These are phyloP conservation scores for Mycena leptocephala DNA, from an alignment of 768 basidiomycete genomes.

Conservation along the genomic window DNA sequence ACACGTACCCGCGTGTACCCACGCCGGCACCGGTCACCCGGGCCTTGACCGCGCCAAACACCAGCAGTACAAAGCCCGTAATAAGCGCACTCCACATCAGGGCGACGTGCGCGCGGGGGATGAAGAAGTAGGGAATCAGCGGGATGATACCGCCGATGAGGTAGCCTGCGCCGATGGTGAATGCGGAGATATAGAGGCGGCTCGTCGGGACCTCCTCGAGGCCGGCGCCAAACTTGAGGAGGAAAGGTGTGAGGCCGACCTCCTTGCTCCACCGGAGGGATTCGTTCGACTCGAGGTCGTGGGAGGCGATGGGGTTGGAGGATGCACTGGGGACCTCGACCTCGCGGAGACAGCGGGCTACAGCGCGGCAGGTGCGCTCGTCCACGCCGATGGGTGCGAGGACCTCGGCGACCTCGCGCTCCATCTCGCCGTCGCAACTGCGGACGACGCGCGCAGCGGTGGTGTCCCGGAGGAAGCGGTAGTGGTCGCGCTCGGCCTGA, in stretches of 20 bases:
- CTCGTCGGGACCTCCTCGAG: conserved; percentile 92
- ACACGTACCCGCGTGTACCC: conserved; percentile 79
- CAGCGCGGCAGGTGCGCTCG: conserved; percentile 82
- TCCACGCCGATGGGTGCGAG: conserved; percentile 94
- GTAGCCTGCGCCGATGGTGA: conserved; percentile 97
- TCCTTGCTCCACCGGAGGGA: conserved; percentile 79
- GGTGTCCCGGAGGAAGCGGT: conserved; percentile 82
- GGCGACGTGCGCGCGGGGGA: conserved; percentile 75
- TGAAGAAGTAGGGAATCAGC: conserved; percentile 93
- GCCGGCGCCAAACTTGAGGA: conserved; percentile 97
- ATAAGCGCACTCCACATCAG: conserved; percentile 84
- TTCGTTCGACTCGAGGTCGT: conserved; percentile 70
- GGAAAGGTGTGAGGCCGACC: conserved; percentile 92
- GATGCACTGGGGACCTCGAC: conserved; percentile 62
- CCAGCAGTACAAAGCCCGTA: conserved; percentile 88
- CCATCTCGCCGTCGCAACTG: conserved; percentile 96
- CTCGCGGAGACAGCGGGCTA: conserved; percentile 83
- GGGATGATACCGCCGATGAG: conserved; percentile 95
- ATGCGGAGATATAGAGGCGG: conserved; percentile 90
- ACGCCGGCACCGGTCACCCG: conserved; percentile 88
- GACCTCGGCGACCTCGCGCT: conserved; percentile 92
- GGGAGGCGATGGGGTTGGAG: conserved; percentile 11
- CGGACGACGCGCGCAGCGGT: conserved; percentile 89
- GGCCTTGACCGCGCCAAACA: conserved; percentile 94
- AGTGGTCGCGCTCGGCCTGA: conserved; percentile 97